Conservation (phyloP, 768 basidiomycete genomes). For the Termitomyces titanicus region DNA sequence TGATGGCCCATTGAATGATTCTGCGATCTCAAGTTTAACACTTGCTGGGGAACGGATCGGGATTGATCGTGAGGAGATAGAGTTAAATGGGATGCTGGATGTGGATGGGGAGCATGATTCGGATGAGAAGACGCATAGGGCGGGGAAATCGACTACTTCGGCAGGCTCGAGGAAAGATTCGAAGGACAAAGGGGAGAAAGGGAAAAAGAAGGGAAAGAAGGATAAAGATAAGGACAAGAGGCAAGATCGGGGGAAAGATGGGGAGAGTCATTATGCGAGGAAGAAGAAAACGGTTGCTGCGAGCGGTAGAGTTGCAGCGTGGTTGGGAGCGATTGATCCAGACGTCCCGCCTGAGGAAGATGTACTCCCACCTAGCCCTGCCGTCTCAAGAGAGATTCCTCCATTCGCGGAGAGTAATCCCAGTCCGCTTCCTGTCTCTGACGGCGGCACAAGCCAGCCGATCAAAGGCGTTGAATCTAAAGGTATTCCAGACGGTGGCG, state of each 20-base stretch:
- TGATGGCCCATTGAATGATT: constrained; percentile 43
- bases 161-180: constrained; percentile 22
- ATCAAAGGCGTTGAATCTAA: not conserved
- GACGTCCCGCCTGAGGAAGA: constrained; percentile 52
- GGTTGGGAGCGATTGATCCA: constrained; percentile 67
- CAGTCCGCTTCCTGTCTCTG: not conserved
- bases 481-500: constrained; percentile 14
- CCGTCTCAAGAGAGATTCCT: not conserved
- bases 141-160: constrained; percentile 27
- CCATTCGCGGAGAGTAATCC: constrained; percentile 1
- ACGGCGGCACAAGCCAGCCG: not conserved
- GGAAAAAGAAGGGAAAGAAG: constrained; percentile 23
- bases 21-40: constrained; percentile 54
- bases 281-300: constrained; percentile 32
- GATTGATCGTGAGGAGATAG: constrained; percentile 22
- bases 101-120: constrained; percentile 28
- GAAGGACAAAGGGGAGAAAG: constrained; percentile 21
- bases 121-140: constrained; percentile 37
- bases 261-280: constrained; percentile 21
- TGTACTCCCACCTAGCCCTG: constrained; percentile 36
- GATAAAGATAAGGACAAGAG: constrained; percentile 23
- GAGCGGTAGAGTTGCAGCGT: constrained; percentile 74
- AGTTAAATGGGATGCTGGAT: constrained; percentile 22
- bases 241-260: constrained; percentile 17
- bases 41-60: constrained; percentile 30